Evolutionary conservation across 2,329 filamentous ascomycete species (phyloP).

Genomic region (Colletotrichum theobromicola): DNA sequence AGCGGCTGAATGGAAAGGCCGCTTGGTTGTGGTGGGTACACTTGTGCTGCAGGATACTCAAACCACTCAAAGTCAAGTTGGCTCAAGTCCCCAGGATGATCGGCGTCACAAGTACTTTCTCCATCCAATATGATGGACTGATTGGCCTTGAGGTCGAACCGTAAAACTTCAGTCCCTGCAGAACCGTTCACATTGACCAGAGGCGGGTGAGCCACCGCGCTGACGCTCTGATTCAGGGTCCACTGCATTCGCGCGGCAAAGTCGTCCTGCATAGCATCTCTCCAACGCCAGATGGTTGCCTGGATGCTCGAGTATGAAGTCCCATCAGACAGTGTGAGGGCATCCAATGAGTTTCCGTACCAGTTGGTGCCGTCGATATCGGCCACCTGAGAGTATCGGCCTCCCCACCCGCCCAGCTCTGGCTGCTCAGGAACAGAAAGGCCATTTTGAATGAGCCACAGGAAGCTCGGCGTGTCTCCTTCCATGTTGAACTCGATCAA

Average conservation of each 20-base stretch:
- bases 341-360: neutral
- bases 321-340: neutral
- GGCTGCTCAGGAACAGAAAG: slow-evolving; percentile 50
- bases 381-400: slow-evolving; percentile 41
- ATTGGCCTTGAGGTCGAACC: neutral
- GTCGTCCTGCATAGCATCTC: slow-evolving; percentile 43
- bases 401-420: slow-evolving; percentile 54
- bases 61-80: neutral
- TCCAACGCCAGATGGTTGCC: slow-evolving; percentile 48
- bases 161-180: neutral
- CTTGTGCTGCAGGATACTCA: neutral
- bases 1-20: neutral
- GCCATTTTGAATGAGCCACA: slow-evolving; percentile 54
- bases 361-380: slow-evolving; percentile 27
- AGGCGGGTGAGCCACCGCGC: slow-evolving; percentile 49
- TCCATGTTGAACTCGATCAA: slow-evolving; percentile 56
- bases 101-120: neutral
- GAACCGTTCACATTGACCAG: slow-evolving; percentile 45
- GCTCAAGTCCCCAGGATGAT: neutral
- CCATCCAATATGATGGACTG: neutral
- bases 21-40: neutral
- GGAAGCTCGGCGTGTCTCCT: slow-evolving; percentile 55
- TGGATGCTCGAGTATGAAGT: slow-evolving; percentile 24
- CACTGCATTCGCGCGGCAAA: slow-evolving; percentile 47
- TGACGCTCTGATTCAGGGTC: slow-evolving; percentile 30